Base-by-base conservation (phyloP, 495 filamentous ascomycete species). In the Neurospora sp. region DNA sequence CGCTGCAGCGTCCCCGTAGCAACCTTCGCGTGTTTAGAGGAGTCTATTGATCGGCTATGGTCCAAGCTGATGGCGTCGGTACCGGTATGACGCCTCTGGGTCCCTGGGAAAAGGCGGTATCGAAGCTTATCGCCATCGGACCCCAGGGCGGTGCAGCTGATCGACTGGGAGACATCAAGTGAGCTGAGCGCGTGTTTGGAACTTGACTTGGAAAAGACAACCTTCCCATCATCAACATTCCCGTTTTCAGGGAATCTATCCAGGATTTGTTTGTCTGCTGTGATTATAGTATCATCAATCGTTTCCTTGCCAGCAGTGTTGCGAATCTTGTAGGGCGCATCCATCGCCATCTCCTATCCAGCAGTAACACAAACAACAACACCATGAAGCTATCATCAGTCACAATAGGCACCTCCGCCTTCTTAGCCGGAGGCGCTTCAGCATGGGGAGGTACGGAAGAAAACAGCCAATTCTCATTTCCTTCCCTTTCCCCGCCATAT, bases 391-490 rank as follows among this genome's bases (percentile, higher is more conserved):
- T 75, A 69, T 78, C 77, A 44, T 69, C 76, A 61, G 14, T 78
- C 18, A 74, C 74, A 42, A 10, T 77, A 9, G 70, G 72, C 38
- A 41, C 70, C 9, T 73, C 75, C n/a, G 74, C 74, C 68, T 35
- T 78, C 65, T 35, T 78, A 37, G 76, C 72, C 3, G 38, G 68
- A 2, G 38, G 39, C 9, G 73, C 74, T 6, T 65, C 37, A 16
- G 79, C 80, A n/a, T 81, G 78, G 78, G 79, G 80, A 22, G 78
- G 79, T 80, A 78, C 20, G 53, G 12, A 8, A 14, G 12, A 8
- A 16, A 65, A 68, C 16, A n/a, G 0, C 70, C 1, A 14, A 27
- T 27, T 27, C 20, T 1, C 20, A 5, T 27, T 59, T 10, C 20
- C 7, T 59, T 14, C 27, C 53, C 16, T 41, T 16, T 16, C 42